These are phyloP conservation scores for Melastoma candidum DNA, from an alignment of 441 rosid species.

Conservation along the genomic window DNA sequence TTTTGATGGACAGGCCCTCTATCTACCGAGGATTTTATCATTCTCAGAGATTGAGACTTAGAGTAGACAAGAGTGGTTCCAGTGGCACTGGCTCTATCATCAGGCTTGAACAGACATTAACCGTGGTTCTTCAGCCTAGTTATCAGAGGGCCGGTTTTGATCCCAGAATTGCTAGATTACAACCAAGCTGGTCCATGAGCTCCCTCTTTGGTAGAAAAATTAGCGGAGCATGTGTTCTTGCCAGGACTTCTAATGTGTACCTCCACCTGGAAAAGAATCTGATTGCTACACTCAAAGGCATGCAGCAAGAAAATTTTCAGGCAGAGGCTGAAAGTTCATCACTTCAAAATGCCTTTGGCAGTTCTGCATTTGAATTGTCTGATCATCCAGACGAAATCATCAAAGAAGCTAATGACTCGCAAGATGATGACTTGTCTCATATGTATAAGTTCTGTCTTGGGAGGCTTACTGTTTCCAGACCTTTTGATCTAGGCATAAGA, in stretches of 20 bases:
- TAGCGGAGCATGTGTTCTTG: constrained; percentile 59
- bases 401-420: constrained; percentile 33
- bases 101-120: constrained; percentile 70
- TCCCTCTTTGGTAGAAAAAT: constrained; percentile 75
- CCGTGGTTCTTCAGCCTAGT: constrained; percentile 69
- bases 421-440: constrained; percentile 23
- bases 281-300: constrained; percentile 26
- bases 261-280: constrained; percentile 61
- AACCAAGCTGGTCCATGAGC: constrained; percentile 78
- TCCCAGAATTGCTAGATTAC: constrained; percentile 28
- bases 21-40: constrained; percentile 84
- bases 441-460: constrained; percentile 47
- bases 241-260: constrained; percentile 59
- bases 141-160: constrained; percentile 16
- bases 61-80: constrained; percentile 22
- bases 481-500: constrained; percentile 58
- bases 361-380: constrained; percentile 44
- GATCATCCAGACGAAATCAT: constrained; percentile 50
- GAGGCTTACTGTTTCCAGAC: constrained; percentile 40
- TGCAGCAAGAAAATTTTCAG: constrained; percentile 23
- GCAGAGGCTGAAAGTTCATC: constrained; percentile 12
- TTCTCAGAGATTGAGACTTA: constrained; percentile 72
- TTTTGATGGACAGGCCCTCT: constrained; percentile 80
- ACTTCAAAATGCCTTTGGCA: constrained; percentile 24
- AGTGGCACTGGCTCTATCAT: constrained; percentile 37